Evolutionary conservation across 768 basidiomycete species (phyloP), one percentile per base, ranked within the genome.

Genomic region (Rhizopogon sp.): DNA sequence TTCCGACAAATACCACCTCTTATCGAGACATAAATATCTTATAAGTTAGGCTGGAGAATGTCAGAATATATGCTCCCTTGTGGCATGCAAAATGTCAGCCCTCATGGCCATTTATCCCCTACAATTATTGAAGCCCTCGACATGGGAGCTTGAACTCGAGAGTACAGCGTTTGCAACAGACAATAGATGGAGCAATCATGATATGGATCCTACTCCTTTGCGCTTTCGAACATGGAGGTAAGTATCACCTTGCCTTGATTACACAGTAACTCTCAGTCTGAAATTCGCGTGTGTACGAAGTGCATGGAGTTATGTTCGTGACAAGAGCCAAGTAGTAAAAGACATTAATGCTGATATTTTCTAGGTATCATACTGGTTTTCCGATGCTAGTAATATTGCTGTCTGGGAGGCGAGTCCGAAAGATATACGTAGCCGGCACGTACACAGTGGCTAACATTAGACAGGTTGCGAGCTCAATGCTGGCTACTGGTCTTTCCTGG

Each of bases 401-500:
- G 76, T 80, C 11, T 73, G 76, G 39, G 73, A 76, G 55, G 71
- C 70, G 25, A 43, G 55, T 37, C 8, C 13, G 10, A 6, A 3
- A 52, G 56, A 39, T 10, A 58, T 56, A 37, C 17, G 35, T 5
- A 17, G 9, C 40, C 3, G 17, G 42, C 50, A 39, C n/a, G 16
- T 43, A 20, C 25, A 52, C n/a, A 13, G 39, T 2, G 35, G 28
- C 29, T 49, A 54, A 59, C 50, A 13, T 9, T 2, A 44, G 29
- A 52, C 51, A 60, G 42, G 54, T 89, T 17, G 86, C 85, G 1
- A 79, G 83, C 53, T 85, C 86, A 9, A 89, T 89, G 85, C 66
- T 90, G 46, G 86, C 88, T 0, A 70, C 85, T 39, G 88, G 88
- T 0, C 73, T 90, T 42, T 87, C 87, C 6, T 90, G 88, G 83